Evolutionary conservation across 345 rosid species (phyloP).

Genomic region (Lagerstroemia speciosa): DNA sequence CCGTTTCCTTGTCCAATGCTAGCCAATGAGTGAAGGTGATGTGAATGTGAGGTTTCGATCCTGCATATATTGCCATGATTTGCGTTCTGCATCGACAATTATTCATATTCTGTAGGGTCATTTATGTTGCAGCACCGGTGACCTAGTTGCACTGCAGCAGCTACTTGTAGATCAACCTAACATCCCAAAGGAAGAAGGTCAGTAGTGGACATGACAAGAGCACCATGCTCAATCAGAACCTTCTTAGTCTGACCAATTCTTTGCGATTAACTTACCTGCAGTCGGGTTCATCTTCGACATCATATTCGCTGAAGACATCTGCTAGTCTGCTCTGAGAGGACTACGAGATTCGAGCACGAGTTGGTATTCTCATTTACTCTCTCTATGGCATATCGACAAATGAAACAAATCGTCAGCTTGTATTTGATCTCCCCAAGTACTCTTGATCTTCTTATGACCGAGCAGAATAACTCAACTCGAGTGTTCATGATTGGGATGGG

Average conservation of each 20-base stretch:
- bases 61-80: background rate
- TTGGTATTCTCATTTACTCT: background rate
- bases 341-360: background rate
- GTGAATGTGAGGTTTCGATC: background rate
- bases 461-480: background rate
- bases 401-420: background rate
- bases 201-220: background rate
- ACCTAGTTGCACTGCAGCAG: slow-evolving; percentile 51
- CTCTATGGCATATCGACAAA: background rate
- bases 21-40: background rate
- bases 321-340: slow-evolving; percentile 8
- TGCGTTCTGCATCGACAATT: too few species aligned
- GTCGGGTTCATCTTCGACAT: slow-evolving; percentile 50
- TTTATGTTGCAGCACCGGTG: slow-evolving; percentile 38
- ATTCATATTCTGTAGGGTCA: background rate
- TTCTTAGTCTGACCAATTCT: background rate
- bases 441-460: background rate
- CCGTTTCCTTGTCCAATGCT: background rate
- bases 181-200: slow-evolving; percentile 68
- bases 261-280: slow-evolving; percentile 20
- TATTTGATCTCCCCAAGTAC: background rate
- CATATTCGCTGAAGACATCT: slow-evolving; percentile 50
- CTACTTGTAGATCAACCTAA: slow-evolving; percentile 82
- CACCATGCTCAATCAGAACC: background rate
- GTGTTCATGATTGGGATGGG: background rate